These are phyloP conservation scores for Chrysosporium keratinophilum DNA, from an alignment of 2,329 filamentous ascomycete species.

Conservation along the genomic window DNA sequence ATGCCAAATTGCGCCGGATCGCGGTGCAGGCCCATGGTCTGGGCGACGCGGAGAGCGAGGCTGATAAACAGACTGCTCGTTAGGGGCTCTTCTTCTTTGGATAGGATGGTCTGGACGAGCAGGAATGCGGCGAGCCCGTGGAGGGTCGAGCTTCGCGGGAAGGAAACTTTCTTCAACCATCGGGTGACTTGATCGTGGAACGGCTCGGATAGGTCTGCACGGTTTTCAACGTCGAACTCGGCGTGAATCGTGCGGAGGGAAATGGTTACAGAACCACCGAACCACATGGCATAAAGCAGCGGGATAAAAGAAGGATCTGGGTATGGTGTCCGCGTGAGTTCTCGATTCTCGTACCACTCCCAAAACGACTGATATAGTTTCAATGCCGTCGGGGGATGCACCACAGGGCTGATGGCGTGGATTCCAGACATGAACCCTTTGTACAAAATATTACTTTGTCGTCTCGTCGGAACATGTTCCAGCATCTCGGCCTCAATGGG, in stretches of 20 bases:
- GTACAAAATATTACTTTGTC: constrained; percentile 39
- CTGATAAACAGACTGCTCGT: constrained; percentile 41
- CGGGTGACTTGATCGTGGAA: constrained; percentile 37
- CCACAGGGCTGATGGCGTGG: constrained; percentile 37
- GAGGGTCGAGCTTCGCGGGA: constrained; percentile 38
- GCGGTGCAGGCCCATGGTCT: constrained; percentile 41
- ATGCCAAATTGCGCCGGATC: constrained; percentile 42
- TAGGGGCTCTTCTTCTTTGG: constrained; percentile 41
- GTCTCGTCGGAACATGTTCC: constrained; percentile 33
- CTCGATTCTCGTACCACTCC: constrained; percentile 36
- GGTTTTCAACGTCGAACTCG: constrained; percentile 30
- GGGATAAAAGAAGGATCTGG: constrained; percentile 37
- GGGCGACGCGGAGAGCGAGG: constrained; percentile 38
- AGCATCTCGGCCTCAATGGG: constrained; percentile 33
- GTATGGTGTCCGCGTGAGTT: constrained; percentile 28
- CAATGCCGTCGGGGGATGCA: constrained; percentile 36
- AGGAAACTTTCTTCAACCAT: constrained; percentile 35
- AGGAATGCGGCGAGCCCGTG: constrained; percentile 39
- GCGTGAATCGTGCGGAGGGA: constrained; percentile 34
- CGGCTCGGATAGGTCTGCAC: constrained; percentile 29
- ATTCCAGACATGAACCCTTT: constrained; percentile 40
- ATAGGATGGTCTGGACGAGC: constrained; percentile 38
- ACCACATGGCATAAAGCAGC: constrained; percentile 40
- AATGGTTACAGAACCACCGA: constrained; percentile 38
- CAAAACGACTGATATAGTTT: constrained; percentile 37